Evolutionary conservation across 23 red algal species (phyloP).

Genomic region (Gracilaria vermiculophylla): DNA sequence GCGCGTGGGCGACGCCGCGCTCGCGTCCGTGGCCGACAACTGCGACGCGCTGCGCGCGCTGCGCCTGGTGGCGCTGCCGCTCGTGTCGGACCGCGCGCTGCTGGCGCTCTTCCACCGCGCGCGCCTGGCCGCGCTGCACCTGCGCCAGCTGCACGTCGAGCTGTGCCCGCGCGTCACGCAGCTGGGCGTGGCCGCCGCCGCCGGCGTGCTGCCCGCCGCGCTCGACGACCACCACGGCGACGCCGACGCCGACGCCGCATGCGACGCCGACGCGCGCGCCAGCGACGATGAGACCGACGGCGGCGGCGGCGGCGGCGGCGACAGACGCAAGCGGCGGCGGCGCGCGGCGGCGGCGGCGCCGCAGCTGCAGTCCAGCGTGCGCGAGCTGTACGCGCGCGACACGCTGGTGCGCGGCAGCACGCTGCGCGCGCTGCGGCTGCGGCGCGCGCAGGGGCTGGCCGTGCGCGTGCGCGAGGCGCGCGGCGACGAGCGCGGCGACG

Average conservation of each 20-base stretch:
- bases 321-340: neutral
- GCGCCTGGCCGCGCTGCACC: neutral
- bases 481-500: neutral
- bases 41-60: neutral
- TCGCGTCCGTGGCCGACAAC: conserved; percentile 25
- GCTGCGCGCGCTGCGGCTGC: neutral
- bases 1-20: neutral
- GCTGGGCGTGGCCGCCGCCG: neutral
- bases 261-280: neutral
- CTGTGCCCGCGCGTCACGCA: neutral
- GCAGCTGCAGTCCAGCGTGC: neutral
- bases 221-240: neutral
- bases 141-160: neutral
- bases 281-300: neutral
- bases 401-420: neutral
- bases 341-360: neutral
- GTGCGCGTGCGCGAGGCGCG: neutral
- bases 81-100: neutral
- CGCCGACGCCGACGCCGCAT: neutral
- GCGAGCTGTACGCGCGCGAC: conserved; percentile 2
- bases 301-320: neutral
- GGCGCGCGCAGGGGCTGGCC: neutral
- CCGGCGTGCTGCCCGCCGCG: neutral
- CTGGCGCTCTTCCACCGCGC: conserved; percentile 6
- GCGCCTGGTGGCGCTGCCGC: neutral